These are phyloP conservation scores for Schizosaccharomyces cryophilus DNA, from an alignment of 805 yeast species.

Conservation along the genomic window DNA sequence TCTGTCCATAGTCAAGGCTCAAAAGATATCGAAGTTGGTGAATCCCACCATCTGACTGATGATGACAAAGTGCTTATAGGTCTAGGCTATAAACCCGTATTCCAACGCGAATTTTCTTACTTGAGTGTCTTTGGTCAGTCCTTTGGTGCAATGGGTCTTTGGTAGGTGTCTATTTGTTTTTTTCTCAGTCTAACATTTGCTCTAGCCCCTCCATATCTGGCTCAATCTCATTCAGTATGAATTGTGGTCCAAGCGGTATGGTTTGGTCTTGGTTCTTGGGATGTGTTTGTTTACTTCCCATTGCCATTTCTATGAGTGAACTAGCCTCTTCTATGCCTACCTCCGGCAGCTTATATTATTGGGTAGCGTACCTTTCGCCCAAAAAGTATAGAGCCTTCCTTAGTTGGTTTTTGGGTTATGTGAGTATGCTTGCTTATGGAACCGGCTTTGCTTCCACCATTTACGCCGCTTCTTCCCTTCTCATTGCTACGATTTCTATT, in stretches of 20 bases:
- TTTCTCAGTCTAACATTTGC: no score
- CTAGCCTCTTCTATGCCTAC: constrained; percentile 41
- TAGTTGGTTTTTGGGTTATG: background rate
- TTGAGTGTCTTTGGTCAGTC: constrained; percentile 36
- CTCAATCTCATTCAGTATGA: background rate
- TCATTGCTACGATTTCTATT: background rate
- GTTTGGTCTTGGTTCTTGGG: constrained; percentile 42
- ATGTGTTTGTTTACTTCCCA: constrained; percentile 27
- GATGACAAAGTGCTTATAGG: constrained; percentile 18
- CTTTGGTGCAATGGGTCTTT: background rate
- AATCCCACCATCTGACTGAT: background rate
- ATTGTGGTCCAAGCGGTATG: constrained; percentile 29
- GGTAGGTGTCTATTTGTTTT: no score
- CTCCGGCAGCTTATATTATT: constrained; percentile 42
- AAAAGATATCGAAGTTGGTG: background rate
- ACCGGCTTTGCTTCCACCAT: background rate
- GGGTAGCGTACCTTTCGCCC: constrained; percentile 19
- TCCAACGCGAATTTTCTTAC: constrained; percentile 34
- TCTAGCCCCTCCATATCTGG: background rate
- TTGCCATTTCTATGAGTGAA: constrained; percentile 39
- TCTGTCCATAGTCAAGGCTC: background rate
- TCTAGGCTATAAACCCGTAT: constrained; percentile 49
- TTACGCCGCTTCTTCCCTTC: background rate
- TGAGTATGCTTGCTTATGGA: background rate
- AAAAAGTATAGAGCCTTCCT: background rate